These are phyloP conservation scores for Penicillium crystallinum DNA, from an alignment of 495 filamentous ascomycete species.

Conservation along the genomic window DNA sequence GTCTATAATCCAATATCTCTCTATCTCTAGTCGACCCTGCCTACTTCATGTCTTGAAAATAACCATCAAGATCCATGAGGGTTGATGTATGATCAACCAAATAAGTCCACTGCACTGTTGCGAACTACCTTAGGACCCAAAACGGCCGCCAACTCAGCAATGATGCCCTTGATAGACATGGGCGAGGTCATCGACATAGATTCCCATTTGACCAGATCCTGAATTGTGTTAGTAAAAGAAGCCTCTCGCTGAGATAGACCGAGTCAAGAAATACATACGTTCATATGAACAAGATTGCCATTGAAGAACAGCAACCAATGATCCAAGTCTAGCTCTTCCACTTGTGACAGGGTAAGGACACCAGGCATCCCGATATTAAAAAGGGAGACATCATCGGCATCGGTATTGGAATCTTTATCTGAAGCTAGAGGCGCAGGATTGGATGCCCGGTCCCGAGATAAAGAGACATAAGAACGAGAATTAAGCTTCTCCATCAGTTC, in stretches of 20 bases:
- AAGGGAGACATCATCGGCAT: constrained; percentile 50
- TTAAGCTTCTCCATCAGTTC: constrained; percentile 61
- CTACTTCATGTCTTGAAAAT: background rate
- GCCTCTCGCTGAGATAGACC: constrained; percentile 2
- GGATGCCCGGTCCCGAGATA: constrained; percentile 47
- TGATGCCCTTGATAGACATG: constrained; percentile 54
- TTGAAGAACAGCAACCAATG: constrained; percentile 45
- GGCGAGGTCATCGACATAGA: constrained; percentile 47
- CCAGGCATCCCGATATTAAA: constrained; percentile 74
- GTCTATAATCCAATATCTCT: too few relatives aligned
- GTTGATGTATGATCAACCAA: constrained; percentile 29
- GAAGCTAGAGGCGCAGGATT: constrained; percentile 7
- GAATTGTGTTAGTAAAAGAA: constrained; percentile 23
- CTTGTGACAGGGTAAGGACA: constrained; percentile 57
- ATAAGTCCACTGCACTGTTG: constrained; percentile 44
- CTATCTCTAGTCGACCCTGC: background rate
- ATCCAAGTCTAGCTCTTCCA: constrained; percentile 59
- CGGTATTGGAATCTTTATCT: constrained; percentile 30
- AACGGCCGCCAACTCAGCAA: constrained; percentile 73
- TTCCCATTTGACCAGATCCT: constrained; percentile 65
- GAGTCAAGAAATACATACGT: constrained; percentile 23
- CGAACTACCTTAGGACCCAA: constrained; percentile 64
- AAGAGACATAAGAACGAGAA: constrained; percentile 59
- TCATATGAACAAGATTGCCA: constrained; percentile 39
- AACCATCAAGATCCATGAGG: background rate